Evolutionary conservation across 2,329 filamentous ascomycete species (phyloP), one percentile per base, ranked within the genome.

Genomic region (Xylaria sp.): DNA sequence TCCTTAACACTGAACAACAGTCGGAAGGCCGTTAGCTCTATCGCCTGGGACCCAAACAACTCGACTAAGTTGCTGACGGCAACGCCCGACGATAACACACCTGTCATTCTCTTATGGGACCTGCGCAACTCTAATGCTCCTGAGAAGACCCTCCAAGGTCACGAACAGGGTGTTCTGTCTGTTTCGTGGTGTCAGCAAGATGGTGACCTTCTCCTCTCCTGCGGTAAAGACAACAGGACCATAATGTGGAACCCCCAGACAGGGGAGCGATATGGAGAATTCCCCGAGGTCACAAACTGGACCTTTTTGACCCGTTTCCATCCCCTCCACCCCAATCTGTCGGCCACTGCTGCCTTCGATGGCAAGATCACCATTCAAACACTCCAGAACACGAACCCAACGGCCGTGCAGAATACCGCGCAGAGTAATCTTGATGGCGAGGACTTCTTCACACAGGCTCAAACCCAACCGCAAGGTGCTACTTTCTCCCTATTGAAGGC

Each of bases 271-370:
- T 89, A 92, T 64, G 94, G 95, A 65, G 93, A 97, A 75, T 93
- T 97, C 71, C 92, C 93, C 3, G 91, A 97, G 69, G 92, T 96
- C 57, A 97, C 93, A n/a, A 99, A 97, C 75, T 99, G 94, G 93
- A 96, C 92, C 4, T 99, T 99, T 79, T 87, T 93, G 72, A 96
- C 94, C 4, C 85, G 88, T 63, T 97, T 95, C 83, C 92, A 96
- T 73, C 94, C 94, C 35, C 87, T 90, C 67, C 96, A 99, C 74
- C 93, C 94, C 9, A 90, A 87, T 71, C 80, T 99, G 59, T 91
- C 93, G 54, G 95, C 95, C 16, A 97, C 94, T 16, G 94, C 95
- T 8, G 96, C 93, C 1, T 97, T 97, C 67, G 94, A 99, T 71
- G 94, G 95, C 68, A 97, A 95, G 76, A 96, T 99, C 64, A 88